Evolutionary conservation across 257 asterid species (phyloP), one percentile per base, ranked within the genome.

Genomic region (Plantago ovata): DNA sequence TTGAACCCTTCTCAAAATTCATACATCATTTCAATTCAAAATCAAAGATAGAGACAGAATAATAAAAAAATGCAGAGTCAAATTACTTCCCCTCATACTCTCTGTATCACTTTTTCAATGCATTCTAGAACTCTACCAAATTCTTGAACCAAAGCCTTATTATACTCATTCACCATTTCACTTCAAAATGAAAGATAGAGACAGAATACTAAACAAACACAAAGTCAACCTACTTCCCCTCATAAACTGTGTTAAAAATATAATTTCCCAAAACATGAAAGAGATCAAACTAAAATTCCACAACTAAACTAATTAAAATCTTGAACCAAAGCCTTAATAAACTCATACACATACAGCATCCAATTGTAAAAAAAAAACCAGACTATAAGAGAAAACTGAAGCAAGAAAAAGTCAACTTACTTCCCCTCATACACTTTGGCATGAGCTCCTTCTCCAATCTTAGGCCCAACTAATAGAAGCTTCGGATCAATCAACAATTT

Each of bases 401-500:
- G 51, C n/a, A 3, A 13, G 48, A 48, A 19, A 69, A 68, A 69
- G 78, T 74, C 75, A 75, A 86, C 97, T 84, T 72, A 86, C 95
- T 86, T 89, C 64, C 95, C 95, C 69, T 89, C 95, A 39, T 89
- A 89, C 42, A 89, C 97, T 72, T 89, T 89, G 66, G 95, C 97
- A 80, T 89, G 97, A 44, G 95, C 97, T 69, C 95, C 97, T 71
- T 89, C 97, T 70, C 95, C 95, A 74, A 89, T 82, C 85, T 89
- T 89, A 22, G 97, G 95, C 63, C 97, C 97, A 60, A 89, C 95
- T 60, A 84, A 76, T 21, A 86, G 95, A 72, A 75, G 84, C 77
- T 84, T 86, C 22, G 97, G 97, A 82, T 89, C 97, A 65, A 89
- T 69, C 77, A 81, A 56, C 97, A 94, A 86, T 60, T 84, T 86